phyloP scores from a whole-genome alignment of 805 yeast genomes.

The Starmera caribaea region DNA sequence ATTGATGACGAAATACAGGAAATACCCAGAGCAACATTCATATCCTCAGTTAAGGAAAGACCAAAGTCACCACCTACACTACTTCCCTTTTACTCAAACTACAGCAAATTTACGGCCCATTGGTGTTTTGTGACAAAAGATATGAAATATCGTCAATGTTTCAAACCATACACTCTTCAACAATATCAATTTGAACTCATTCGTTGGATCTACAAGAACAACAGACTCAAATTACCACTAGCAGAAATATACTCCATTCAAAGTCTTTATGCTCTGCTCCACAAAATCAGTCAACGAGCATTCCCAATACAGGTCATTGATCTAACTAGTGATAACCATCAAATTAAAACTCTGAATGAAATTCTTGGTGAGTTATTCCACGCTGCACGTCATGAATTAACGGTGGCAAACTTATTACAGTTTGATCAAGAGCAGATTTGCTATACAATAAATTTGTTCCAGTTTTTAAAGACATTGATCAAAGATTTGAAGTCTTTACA shows the following conservation, averaged over 20 bases:
- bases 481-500: background rate
- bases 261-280: slow-evolving; percentile 8
- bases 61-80: no score
- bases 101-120: background rate
- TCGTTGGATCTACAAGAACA: slow-evolving; percentile 12
- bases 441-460: slow-evolving; percentile 6
- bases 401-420: slow-evolving; percentile 11
- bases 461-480: slow-evolving; percentile 3
- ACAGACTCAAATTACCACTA: slow-evolving; percentile 8
- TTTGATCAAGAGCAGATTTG: slow-evolving; percentile 16
- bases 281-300: slow-evolving; percentile 6
- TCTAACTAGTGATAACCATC: slow-evolving; percentile 2
- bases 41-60: background rate
- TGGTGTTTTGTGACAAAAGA: background rate
- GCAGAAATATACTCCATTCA: slow-evolving; percentile 8
- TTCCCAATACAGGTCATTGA: slow-evolving; percentile 9
- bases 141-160: background rate
- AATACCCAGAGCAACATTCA: background rate
- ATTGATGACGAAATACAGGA: background rate
- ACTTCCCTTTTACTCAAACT: background rate
- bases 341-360: slow-evolving; percentile 6
- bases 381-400: slow-evolving; percentile 15
- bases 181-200: slow-evolving; percentile 11
- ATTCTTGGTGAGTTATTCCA: slow-evolving; percentile 18
- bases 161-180: slow-evolving; percentile 1